Percentiles rank a stretch among this genome's conserved stretches.
phyloP scores from a whole-genome alignment of 257 asterid species.

The Misopates orontium region DNA sequence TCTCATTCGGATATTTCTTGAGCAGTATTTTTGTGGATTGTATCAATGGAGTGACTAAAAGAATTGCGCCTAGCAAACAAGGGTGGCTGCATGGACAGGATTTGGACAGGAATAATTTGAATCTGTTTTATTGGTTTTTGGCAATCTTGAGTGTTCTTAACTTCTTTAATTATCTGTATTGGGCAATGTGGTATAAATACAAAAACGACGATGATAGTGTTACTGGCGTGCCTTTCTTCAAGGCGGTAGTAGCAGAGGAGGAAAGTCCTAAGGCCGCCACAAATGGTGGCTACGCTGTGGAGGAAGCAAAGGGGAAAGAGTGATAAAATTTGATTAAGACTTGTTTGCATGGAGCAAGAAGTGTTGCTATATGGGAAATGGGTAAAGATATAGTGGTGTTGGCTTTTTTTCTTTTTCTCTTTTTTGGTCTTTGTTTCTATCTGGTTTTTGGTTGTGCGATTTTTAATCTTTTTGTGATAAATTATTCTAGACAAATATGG shows the following conservation, averaged over 20 bases:
- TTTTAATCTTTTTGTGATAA: background rate
- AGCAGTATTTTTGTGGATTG: slow-evolving; percentile 55
- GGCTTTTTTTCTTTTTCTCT: background rate
- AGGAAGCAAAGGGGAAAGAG: slow-evolving; percentile 8
- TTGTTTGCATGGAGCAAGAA: background rate
- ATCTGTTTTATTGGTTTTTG: slow-evolving; percentile 60
- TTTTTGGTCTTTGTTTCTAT: background rate
- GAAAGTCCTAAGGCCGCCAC: slow-evolving; percentile 10
- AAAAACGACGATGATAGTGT: slow-evolving; percentile 29
- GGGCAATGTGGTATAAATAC: slow-evolving; percentile 74
- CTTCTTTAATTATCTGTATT: slow-evolving; percentile 53
- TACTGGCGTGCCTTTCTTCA: slow-evolving; percentile 35
- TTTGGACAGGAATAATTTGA: slow-evolving; percentile 49
- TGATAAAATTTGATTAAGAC: slow-evolving; percentile 6
- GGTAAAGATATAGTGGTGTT: background rate
- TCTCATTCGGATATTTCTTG: slow-evolving; percentile 55
- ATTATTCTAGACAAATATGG: background rate
- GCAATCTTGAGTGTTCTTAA: slow-evolving; percentile 59
- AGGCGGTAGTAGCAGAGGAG: slow-evolving; percentile 24
- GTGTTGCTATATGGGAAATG: background rate
- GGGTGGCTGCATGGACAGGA: slow-evolving; percentile 63
- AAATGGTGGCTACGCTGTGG: slow-evolving; percentile 22
- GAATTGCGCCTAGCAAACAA: slow-evolving; percentile 37
- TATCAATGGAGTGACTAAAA: slow-evolving; percentile 44
- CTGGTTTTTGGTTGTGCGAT: slow-evolving; percentile 1